A percentile compares a stretch with the other conserved stretches of the same genome.
Evolutionary conservation across 169 alveolate species (phyloP).

Genomic region (Ichthyophthirius multifiliis): DNA sequence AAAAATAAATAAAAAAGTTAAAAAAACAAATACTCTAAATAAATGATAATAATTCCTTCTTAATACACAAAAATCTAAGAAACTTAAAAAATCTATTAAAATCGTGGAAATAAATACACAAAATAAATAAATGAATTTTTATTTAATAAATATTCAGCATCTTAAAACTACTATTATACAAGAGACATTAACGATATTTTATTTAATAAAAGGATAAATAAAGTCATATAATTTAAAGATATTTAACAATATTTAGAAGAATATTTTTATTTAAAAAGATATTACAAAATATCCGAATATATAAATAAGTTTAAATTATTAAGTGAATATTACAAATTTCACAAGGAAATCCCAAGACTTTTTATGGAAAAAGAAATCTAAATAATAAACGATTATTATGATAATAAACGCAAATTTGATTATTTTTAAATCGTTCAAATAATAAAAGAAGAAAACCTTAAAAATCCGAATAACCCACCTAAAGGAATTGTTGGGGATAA

Average conservation of each 20-base stretch:
- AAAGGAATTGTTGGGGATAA: slow-evolving; percentile 31
- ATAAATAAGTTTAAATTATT: slow-evolving; percentile 4
- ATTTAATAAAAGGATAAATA: not conserved
- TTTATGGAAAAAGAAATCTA: not conserved
- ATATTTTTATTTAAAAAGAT: not conserved
- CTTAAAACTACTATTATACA: slow-evolving; percentile 23
- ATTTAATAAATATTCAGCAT: not conserved
- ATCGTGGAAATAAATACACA: too few relatives aligned
- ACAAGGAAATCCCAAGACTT: slow-evolving; percentile 30
- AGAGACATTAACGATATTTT: slow-evolving; percentile 14
- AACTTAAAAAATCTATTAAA: too few relatives aligned
- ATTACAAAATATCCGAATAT: not conserved
- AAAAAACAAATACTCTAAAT: too few relatives aligned
- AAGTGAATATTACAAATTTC: slow-evolving; percentile 31
- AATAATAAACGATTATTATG: slow-evolving; percentile 9
- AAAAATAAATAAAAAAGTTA: too few relatives aligned
- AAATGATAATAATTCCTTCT: too few relatives aligned
- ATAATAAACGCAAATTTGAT: slow-evolving; percentile 21
- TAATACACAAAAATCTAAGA: too few relatives aligned
- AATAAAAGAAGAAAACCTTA: slow-evolving; percentile 13
- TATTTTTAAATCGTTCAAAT: slow-evolving; percentile 16
- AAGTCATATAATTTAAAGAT: slow-evolving; percentile 19
- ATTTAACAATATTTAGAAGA: not conserved
- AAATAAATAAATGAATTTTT: not conserved
- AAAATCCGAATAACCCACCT: slow-evolving; percentile 28